Percentiles rank a stretch among this genome's conserved stretches.
Conservation (phyloP, 208 protist genomes). For the Leishmania guyanensis region DNA sequence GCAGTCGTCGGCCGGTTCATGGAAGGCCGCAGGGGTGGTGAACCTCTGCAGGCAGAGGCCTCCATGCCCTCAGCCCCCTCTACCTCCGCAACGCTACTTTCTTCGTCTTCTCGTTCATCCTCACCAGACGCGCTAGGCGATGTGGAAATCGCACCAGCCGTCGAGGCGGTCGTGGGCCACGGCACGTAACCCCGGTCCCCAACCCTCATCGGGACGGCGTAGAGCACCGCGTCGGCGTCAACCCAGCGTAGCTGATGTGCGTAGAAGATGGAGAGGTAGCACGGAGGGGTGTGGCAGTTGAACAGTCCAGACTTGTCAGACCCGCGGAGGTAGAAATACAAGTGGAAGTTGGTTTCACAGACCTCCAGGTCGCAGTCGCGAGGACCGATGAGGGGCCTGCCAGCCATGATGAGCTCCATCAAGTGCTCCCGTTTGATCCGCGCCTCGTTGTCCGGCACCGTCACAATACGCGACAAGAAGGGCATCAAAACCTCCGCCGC, state of each 20-base stretch:
- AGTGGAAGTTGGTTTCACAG: constrained; percentile 57
- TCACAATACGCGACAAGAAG: constrained; percentile 62
- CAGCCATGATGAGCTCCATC: constrained; percentile 53
- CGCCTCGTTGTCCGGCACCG: constrained; percentile 43
- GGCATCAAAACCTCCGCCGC: constrained; percentile 71
- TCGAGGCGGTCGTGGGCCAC: constrained; percentile 15
- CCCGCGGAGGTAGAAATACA: constrained; percentile 83
- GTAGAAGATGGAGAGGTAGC: constrained; percentile 76
- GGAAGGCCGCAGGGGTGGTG: background rate
- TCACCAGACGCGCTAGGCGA: constrained; percentile 14
- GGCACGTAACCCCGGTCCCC: constrained; percentile 73
- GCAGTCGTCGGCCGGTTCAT: background rate
- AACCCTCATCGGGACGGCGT: constrained; percentile 74
- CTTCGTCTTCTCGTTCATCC: constrained; percentile 14
- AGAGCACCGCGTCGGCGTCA: constrained; percentile 65
- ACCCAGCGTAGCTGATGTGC: constrained; percentile 58
- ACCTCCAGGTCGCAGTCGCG: constrained; percentile 59
- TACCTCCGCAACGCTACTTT: background rate
- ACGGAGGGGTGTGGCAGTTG: constrained; percentile 61
- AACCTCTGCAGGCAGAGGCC: no score
- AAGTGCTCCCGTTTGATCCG: constrained; percentile 57
- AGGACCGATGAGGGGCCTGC: constrained; percentile 77
- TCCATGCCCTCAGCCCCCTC: background rate
- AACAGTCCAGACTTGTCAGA: constrained; percentile 64
- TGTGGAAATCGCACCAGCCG: background rate